Conservation (phyloP, 352 stramenopile genomes). For the Phytophthora vignae region DNA sequence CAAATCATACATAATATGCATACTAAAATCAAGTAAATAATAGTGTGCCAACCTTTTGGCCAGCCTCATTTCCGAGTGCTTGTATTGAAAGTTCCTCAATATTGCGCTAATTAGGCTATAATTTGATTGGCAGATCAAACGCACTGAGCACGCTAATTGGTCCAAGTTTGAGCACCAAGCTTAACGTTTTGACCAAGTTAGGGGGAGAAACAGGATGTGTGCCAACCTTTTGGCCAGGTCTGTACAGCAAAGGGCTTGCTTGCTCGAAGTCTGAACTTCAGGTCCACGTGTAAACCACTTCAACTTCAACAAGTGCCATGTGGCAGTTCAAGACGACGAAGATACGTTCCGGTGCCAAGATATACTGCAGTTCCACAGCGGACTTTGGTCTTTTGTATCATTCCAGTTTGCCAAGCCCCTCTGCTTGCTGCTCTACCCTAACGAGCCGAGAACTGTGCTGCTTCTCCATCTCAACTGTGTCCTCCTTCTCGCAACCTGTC, state of each 20-base stretch:
- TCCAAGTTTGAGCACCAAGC: too few relatives aligned
- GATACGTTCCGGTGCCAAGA: conserved; percentile 16
- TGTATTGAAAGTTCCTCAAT: too few relatives aligned
- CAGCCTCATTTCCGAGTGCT: too few relatives aligned
- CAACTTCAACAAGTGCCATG: conserved; percentile 10
- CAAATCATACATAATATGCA: too few relatives aligned
- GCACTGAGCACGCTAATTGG: too few relatives aligned
- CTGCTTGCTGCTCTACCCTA: conserved; percentile 50
- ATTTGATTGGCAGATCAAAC: too few relatives aligned
- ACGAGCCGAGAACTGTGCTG: conserved; percentile 25
- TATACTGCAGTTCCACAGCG: conserved; percentile 28
- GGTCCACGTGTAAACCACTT: neutral
- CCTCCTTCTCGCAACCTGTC: conserved; percentile 16
- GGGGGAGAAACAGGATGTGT: too few relatives aligned
- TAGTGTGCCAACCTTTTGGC: too few relatives aligned
- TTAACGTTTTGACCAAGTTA: too few relatives aligned
- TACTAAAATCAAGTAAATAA: too few relatives aligned
- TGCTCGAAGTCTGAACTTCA: neutral
- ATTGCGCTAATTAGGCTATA: too few relatives aligned
- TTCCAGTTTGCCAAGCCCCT: conserved; percentile 32
- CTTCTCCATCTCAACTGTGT: conserved; percentile 27
- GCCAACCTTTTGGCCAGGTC: too few relatives aligned
- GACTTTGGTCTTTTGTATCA: conserved; percentile 29
- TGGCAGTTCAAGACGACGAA: conserved; percentile 10
- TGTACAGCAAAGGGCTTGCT: conserved; percentile 7